A percentile compares a stretch with the other conserved stretches of the same genome.
Conservation (phyloP, 2,329 filamentous ascomycete genomes). For the Cladosporium colombiae region DNA sequence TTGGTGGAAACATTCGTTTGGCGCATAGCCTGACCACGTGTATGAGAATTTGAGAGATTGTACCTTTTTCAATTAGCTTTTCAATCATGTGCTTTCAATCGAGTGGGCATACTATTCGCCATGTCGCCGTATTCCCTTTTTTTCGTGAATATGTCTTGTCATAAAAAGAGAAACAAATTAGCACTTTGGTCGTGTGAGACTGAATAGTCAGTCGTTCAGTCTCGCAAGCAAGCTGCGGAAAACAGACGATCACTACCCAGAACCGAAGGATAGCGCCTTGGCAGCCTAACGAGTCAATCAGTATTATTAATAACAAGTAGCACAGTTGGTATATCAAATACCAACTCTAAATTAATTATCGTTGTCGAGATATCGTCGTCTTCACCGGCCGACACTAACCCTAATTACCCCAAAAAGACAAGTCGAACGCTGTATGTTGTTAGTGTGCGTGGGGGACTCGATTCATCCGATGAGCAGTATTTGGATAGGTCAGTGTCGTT, state of each 20-base stretch:
- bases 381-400: neutral
- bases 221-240: too few species aligned
- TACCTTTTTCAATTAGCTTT: neutral
- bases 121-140: neutral
- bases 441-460: neutral
- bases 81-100: neutral
- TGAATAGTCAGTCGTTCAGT: too few species aligned
- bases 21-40: neutral
- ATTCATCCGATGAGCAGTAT: neutral
- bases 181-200: too few species aligned
- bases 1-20: neutral
- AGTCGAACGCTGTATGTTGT: neutral
- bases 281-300: too few species aligned
- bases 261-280: too few species aligned
- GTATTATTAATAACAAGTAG: too few species aligned
- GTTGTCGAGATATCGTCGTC: constrained; percentile 3
- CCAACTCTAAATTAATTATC: too few species aligned
- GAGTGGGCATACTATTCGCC: neutral
- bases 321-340: too few species aligned
- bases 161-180: too few species aligned
- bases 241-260: too few species aligned
- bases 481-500: neutral
- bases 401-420: neutral
- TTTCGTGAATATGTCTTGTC: too few species aligned
- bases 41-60: neutral